A percentile compares a stretch with the other conserved stretches of the same genome.
Evolutionary conservation across 1,284 basidiomycete species (phyloP).

Genomic region (Heterobasidion annosum): DNA sequence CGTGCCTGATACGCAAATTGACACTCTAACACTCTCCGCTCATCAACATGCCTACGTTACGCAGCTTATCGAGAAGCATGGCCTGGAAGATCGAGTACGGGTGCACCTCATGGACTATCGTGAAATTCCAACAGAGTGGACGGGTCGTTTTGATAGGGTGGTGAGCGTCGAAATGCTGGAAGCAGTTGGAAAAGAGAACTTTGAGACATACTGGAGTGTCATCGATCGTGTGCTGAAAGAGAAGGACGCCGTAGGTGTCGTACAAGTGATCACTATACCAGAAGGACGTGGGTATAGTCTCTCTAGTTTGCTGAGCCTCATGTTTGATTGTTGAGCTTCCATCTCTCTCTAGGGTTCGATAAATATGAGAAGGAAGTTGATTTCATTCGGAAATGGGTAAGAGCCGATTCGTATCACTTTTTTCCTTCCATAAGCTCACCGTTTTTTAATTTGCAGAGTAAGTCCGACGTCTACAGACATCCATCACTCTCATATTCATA

Average conservation of each 20-base stretch:
- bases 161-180: conserved; percentile 80
- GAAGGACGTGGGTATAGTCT: conserved; percentile 47
- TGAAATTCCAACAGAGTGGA: conserved; percentile 32
- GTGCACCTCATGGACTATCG: conserved; percentile 78
- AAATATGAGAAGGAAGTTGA: conserved; percentile 55
- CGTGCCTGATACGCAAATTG: conserved; percentile 51
- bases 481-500: background rate
- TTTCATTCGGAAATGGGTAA: conserved; percentile 75
- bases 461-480: background rate
- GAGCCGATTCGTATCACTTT: conserved; percentile 9
- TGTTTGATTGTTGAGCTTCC: background rate
- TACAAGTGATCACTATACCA: conserved; percentile 77
- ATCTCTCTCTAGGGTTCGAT: conserved; percentile 34
- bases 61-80: conserved; percentile 40
- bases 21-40: conserved; percentile 69
- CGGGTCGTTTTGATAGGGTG: conserved; percentile 58
- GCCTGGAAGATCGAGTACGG: conserved; percentile 45
- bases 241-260: conserved; percentile 54
- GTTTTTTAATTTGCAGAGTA: conserved; percentile 2
- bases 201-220: conserved; percentile 56
- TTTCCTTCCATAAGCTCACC: conserved; percentile 1
- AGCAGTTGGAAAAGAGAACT: conserved; percentile 62
- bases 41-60: conserved; percentile 63
- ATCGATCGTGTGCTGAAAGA: conserved; percentile 67
- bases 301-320: background rate